Evolutionary conservation across 495 filamentous ascomycete genomes (phyloP), one percentile per base, ranked within the genome.

Genomic region (Aspergillus sclerotioniger): DNA sequence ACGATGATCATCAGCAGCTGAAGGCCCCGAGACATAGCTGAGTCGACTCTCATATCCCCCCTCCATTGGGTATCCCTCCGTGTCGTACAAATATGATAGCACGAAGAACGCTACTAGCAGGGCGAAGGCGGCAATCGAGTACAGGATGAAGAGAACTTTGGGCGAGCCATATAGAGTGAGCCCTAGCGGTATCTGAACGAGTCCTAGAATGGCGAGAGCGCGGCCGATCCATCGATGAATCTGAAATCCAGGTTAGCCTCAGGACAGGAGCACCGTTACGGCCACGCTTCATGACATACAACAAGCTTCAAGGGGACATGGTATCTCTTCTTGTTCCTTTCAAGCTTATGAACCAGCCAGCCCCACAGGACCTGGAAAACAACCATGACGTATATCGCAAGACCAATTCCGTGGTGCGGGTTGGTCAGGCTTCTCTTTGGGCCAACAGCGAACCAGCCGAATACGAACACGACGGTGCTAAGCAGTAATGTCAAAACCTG

Each of bases 111-210:
- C 57, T 1, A 89, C 55, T 6, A 95, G 56, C 10, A 93, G 75
- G 15, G 84, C 78, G 10, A 82, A 85, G 64, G 84, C 87, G 64
- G 83, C 89, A 1, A 97, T 58, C 0, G 93, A 78, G 65, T 87
- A 98, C 5, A 97, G 76, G 55, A 98, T 87, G 68, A 98, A 98
- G 0, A 91, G 76, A 12, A 76, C 75, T 68, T 89, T 84, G 13
- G 95, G 94, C 32, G 91, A 94, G 15, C 94, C 94, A 64, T 97
- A 98, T 10, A 98, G 80, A 4, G 91, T 92, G 50, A 98, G 80
- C 0, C 94, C 94, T 1, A 98, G 76, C 1, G 93, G 90, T 25
- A 98, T 86, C 69, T 98, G 95, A 8, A 88, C 81, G 52, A 98
- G 81, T 6, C 89, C 94, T 6, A 98, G 75, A 29, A 98, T 68